Evolutionary conservation across 345 rosid genomes (phyloP).

Genomic region (Nasturtium officinale): DNA sequence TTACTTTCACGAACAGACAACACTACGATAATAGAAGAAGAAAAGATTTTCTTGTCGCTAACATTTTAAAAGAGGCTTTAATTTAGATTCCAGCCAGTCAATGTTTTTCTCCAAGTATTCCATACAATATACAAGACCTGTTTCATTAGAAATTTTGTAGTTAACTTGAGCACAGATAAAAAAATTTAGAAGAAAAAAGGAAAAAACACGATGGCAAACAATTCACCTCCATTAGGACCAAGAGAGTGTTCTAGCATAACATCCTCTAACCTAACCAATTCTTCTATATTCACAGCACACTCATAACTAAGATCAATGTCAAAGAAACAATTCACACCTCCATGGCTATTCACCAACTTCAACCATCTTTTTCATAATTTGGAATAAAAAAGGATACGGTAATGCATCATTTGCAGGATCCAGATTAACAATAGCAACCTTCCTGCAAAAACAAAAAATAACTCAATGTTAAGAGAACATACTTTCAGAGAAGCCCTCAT

Average conservation of each 20-base stretch:
- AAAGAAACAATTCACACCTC: constrained; percentile 47
- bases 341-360: neutral
- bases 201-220: neutral
- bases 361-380: neutral
- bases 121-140: constrained; percentile 89
- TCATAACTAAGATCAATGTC: constrained; percentile 65
- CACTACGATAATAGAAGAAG: neutral
- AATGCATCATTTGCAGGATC: constrained; percentile 90
- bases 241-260: constrained; percentile 84
- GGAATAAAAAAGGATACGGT: constrained; percentile 67
- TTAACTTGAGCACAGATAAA: neutral
- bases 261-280: constrained; percentile 74
- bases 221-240: constrained; percentile 92
- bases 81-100: constrained; percentile 82
- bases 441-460: constrained; percentile 52
- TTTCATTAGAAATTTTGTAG: neutral
- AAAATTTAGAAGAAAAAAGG: neutral
- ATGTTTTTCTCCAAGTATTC: constrained; percentile 87
- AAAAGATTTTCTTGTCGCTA: neutral
- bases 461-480: neutral
- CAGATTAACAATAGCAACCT: constrained; percentile 85
- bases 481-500: neutral
- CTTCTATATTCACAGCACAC: constrained; percentile 84
- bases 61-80: constrained; percentile 88
- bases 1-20: neutral